Base-by-base conservation (phyloP, 352 stramenopile genomes). In the Phytophthora foliorum region DNA sequence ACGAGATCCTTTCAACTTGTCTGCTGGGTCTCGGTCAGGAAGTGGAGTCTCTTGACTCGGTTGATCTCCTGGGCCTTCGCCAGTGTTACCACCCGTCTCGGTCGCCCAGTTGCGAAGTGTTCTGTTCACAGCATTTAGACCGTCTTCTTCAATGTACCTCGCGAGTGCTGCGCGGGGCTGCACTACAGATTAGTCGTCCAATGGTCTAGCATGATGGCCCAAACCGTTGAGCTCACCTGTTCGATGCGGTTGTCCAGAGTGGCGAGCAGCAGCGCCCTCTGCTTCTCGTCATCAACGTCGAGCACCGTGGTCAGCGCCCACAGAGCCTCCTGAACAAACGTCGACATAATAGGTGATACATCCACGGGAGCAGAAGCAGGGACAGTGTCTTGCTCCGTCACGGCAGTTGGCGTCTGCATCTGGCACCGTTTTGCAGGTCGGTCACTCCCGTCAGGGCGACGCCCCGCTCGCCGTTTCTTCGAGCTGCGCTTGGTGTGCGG, bases 161-260 rank as follows among this genome's bases (percentile, higher is more conserved):
- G 31, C 39, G 22, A 74, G 32, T 44, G 67, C 60, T 53, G 32
- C 44, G 32, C 34, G 34, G 7, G 67, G 60, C 67, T 74, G 21
- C 21, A 59, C 6, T 4, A 54, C 27, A 50, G 7, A 22, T 61
- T 22, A 64, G 32, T 25, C 9, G 4, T 25, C 17, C 13, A 3
- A 8, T 22, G 4, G 5, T 36, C 25, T 51, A 42, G 2, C 14
- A 49, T 8, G 19, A 21, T 13, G 17, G 8, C 17, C 19, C 42
- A 49, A 49, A 17, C n/a, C n/a, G 24, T 49, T 14, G 2, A 42
- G 8, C 58, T 42, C 14, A 69, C 65, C 59, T 69, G 53, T 10
- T 60, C 54, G 6, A 24, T 53, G 11, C 59, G 25, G 22, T 48
- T 57, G 11, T 57, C 50, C 34, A 69, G 25, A 39, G 41, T 32